These are phyloP conservation scores for Neurospora sp. DNA, from an alignment of 495 filamentous ascomycete genomes.

Conservation along the genomic window DNA sequence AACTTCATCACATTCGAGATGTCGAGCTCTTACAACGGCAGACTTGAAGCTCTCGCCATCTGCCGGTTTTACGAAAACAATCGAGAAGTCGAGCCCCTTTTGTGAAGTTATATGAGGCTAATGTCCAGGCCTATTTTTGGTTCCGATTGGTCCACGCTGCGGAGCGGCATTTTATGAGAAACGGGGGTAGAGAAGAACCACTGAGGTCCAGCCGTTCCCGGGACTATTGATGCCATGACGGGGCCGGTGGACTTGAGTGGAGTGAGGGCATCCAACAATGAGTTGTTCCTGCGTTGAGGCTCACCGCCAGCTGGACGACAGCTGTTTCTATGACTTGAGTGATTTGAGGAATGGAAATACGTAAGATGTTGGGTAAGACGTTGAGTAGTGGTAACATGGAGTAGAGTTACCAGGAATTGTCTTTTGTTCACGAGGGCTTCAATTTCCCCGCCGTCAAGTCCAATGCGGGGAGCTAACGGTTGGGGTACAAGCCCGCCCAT, in stretches of 20 bases:
- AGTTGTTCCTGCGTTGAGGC: background rate
- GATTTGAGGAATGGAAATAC: background rate
- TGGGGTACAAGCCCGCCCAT: background rate
- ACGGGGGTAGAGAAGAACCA: background rate
- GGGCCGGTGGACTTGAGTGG: background rate
- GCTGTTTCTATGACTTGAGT: background rate
- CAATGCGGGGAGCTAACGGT: background rate
- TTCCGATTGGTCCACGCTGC: background rate
- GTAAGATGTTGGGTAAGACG: background rate
- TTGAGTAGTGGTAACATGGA: too few relatives aligned
- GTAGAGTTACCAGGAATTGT: background rate
- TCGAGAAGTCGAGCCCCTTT: background rate
- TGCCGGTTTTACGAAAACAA: background rate
- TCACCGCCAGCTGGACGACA: background rate
- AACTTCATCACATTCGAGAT: background rate
- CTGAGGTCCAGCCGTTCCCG: background rate
- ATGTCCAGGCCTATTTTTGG: background rate
- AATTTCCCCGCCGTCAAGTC: background rate
- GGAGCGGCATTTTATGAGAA: background rate
- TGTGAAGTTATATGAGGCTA: background rate
- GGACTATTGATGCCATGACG: background rate
- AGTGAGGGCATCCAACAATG: background rate
- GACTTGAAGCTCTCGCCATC: background rate
- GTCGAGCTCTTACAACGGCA: background rate
- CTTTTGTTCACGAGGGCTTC: background rate